Evolutionary conservation across 1,139 yeast genomes (phyloP), one percentile per base, ranked within the genome.

Genomic region (Sugiyamaella novakii): DNA sequence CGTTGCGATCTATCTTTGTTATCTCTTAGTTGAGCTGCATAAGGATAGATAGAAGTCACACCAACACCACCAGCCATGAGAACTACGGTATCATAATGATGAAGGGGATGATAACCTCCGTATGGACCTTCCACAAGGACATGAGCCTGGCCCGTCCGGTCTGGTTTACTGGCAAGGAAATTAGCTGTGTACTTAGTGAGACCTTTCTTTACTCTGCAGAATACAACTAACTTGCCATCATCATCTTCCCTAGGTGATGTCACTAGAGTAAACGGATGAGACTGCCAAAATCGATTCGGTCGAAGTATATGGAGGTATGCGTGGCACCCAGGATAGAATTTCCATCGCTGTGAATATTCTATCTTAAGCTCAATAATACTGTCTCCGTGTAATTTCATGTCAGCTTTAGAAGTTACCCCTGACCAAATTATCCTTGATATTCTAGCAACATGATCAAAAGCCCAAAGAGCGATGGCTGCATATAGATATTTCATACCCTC

Each of bases 1-100:
- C 50, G 36, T 37, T 38, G 50, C 15, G 34, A 21, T 29, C 37
- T 42, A 37, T 53, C 52, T n/a, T 21, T 51, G 67, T 72, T 38
- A 50, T 14, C 36, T 10, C 45, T 25, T n/a, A 59, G 44, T 24
- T 49, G 46, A 36, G 58, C 54, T 7, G 66, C 60, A 46, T 66
- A 64, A 1, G 65, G 51, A 30, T 51, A 49, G 5, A 53, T 46
- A 3, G 82, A 81, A 1, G 91, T 83, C 50, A 84, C 71, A 60
- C 91, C 92, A 56, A 81, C 81, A 49, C 88, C 87, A 58, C 87
- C 83, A 3, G 80, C 78, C 45, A 82, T 54, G 46, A 82, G 70
- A 7, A 80, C 63, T 3, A 73, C 65, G 41, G 75, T 75, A 49
- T 79, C 79, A 59, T 75, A 81, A 49, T 75, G 74, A 50, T 73